Conservation (phyloP, 106 monocot species). For the Posidonia australis region DNA sequence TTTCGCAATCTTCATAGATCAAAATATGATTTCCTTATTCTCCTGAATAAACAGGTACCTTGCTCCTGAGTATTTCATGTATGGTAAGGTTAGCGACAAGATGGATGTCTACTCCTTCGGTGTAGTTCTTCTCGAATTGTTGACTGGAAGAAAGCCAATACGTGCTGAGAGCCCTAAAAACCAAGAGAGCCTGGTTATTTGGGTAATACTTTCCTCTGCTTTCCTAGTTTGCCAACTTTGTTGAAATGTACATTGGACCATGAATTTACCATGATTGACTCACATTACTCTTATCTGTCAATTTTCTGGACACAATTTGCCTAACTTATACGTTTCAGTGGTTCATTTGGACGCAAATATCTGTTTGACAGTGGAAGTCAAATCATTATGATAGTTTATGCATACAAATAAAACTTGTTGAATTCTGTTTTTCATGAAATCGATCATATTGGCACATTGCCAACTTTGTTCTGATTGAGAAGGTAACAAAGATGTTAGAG, state of each 20-base stretch:
- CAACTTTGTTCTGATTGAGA: not conserved
- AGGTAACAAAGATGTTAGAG: constrained; percentile 58
- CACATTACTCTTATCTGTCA: no score
- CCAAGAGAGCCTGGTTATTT: constrained; percentile 81
- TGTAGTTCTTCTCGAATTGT: constrained; percentile 79
- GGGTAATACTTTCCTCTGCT: constrained; percentile 39
- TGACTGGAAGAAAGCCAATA: constrained; percentile 80
- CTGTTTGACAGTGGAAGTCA: no score
- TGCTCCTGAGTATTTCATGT: constrained; percentile 90
- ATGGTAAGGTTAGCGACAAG: constrained; percentile 77
- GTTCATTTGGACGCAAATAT: no score
- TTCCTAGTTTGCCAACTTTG: no score
- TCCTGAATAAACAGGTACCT: constrained; percentile 39
- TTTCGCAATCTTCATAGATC: not conserved
- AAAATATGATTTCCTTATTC: not conserved
- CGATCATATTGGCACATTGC: not conserved
- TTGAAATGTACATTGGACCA: not conserved
- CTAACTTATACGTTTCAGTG: not conserved
- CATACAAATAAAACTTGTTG: no score
- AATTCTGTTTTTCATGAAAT: no score
- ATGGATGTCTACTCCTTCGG: constrained; percentile 91
- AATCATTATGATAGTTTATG: no score
- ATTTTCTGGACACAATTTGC: not conserved
- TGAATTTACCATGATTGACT: not conserved
- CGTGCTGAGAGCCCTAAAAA: constrained; percentile 42